Evolutionary conservation across 2,329 filamentous ascomycete species (phyloP), one percentile per base, ranked within the genome.

Genomic region (Ceratocystiopsis minuta): DNA sequence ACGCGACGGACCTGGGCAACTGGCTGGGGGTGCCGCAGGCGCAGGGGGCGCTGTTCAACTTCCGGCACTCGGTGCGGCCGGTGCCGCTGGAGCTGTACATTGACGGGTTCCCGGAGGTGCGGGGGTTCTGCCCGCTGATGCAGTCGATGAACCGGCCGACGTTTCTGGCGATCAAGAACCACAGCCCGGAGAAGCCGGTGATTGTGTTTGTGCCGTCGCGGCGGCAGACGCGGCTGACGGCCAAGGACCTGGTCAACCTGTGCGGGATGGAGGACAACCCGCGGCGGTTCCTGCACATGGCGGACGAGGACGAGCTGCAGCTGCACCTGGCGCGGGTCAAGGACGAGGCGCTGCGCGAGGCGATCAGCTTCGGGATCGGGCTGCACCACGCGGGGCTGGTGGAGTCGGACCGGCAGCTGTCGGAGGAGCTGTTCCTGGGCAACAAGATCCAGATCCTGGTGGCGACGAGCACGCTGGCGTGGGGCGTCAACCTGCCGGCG

Each of bases 181-280:
- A 98, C 60, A 95, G 87, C 36, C 90, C 92, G 0, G 79, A 86
- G 41, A 96, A 98, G 59, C 90, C 90, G 0, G 90, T 96, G 10
- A 98, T 98, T 57, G 90, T 98, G 1, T 98, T 98, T 53, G 90
- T 98, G 7, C 86, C 90, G 3, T 98, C 90, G 16, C 79, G 92
- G 54, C 72, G 90, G 53, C 90, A 98, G 64, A 98, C 90, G 0
- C 79, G 90, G 33, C 67, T 98, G 35, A 98, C 90, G 1, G 90
- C 90, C 20, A 90, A 92, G 55, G 92, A 98, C 53, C 64, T 98
- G 32, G 95, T 98, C 61, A 96, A 95, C 55, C 83, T 86, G 51
- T 98, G 90, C 54, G 90, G 90, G 37, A 93, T 98, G 84, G 90
- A 98, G 57, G 90, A 98, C 54, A 90, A 98, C 51, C 90, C 90